Evolutionary conservation across 108 stramenopile species (phyloP).

Genomic region (Stephanodiscus triporus): DNA sequence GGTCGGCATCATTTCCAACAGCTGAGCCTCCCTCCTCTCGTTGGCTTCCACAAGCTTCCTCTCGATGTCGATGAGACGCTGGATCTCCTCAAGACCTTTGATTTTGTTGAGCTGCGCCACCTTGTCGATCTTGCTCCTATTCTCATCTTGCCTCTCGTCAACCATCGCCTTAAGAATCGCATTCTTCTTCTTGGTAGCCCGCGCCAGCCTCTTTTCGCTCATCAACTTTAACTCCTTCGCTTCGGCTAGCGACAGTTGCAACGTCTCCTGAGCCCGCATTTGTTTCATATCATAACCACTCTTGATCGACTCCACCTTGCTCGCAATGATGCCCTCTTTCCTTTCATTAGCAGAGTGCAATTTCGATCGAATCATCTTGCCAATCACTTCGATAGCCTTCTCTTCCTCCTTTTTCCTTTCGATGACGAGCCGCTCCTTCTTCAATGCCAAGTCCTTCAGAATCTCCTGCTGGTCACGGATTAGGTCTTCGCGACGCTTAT

Average conservation of each 20-base stretch:
- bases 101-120: background rate
- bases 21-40: background rate
- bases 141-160: background rate
- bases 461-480: conserved; percentile 7
- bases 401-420: conserved; percentile 8
- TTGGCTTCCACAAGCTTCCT: background rate
- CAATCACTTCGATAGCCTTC: background rate
- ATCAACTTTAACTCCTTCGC: background rate
- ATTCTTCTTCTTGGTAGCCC: background rate
- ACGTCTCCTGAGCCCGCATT: background rate
- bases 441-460: background rate
- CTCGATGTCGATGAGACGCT: background rate
- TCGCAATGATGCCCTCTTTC: conserved; percentile 2
- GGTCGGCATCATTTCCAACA: background rate
- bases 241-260: background rate
- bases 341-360: background rate
- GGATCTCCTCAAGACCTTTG: conserved; percentile 6
- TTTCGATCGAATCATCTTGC: conserved; percentile 3
- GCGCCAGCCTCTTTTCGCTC: background rate
- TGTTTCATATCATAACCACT: background rate
- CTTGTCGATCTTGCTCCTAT: conserved; percentile 4
- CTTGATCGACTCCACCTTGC: background rate
- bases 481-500: conserved; percentile 2
- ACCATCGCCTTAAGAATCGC: background rate
- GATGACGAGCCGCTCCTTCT: conserved; percentile 5